Base-by-base conservation (phyloP, 129 eudicot genomes). In the Flaveria linearis region DNA sequence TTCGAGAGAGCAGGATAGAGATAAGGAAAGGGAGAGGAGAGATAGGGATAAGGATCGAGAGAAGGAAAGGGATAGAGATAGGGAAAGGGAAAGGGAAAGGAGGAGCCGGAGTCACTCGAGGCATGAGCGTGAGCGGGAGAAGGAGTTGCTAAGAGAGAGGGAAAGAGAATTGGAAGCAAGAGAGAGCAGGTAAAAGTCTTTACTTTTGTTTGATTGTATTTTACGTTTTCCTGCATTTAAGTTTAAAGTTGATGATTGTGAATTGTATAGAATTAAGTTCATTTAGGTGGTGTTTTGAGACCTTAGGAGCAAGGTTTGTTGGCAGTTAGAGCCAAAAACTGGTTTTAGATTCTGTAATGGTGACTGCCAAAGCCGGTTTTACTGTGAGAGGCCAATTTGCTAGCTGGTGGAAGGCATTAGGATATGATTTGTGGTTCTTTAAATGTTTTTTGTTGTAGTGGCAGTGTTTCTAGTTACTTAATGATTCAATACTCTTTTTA, bases 161-260 rank as follows among this genome's bases (percentile, higher is more conserved):
- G 92, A 87, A 66, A 47, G 87, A 72, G 97, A 92, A 28, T 61
- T 80, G 28, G 97, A 87, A 45, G n/a, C 77, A 9, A 78, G 96
- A n/a, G 98, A 93, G 33, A 87, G 89, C 95, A 88, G 97, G 97
- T 93, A 88, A 75, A 56, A 0, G 12, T 66, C 20, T 76, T 84
- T 23, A 10, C 49, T 43, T 45, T n/a, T 3, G 4, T 12, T 61
- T 26, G 42, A 61, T 41, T 61, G 7, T 13, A 23, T 10, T 58
- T 55, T 0, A 57, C 33, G 22, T 18, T 57, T 20, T 17, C 15
- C 22, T 26, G 42, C 4, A 15, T 63, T 15, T 30, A 33, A 2
- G 45, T 42, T 18, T 9, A 20, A 41, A 43, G 18, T 42, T 39
- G 36, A 20, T 43, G 56, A 43, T 43, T 68, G 52, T 68, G 72